A percentile compares a stretch with the other conserved stretches of the same genome.
Evolutionary conservation across 2,329 filamentous ascomycete genomes (phyloP).

Genomic region (Penicillium sp.): DNA sequence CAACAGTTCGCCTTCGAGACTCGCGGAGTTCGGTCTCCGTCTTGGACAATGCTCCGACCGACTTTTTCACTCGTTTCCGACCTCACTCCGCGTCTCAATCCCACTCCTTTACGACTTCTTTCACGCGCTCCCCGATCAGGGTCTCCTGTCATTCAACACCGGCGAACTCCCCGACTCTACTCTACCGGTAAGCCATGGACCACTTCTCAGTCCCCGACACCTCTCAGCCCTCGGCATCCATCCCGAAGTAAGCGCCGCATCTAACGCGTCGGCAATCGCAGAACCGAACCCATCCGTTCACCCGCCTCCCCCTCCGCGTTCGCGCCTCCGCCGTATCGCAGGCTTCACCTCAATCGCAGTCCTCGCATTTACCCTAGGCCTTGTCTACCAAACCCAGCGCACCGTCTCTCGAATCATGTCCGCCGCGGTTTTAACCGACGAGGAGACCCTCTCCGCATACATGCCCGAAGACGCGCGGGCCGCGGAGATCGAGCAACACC

Average conservation of each 20-base stretch:
- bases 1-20: conserved; percentile 5
- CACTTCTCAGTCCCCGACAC: background rate
- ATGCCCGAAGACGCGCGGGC: conserved; percentile 53
- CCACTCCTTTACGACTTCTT: conserved; percentile 13
- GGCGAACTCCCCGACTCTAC: conserved; percentile 1
- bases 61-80: conserved; percentile 1
- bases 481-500: conserved; percentile 66
- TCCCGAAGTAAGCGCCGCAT: background rate
- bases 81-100: conserved; percentile 7
- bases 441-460: conserved; percentile 70
- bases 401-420: conserved; percentile 35
- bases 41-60: conserved; percentile 15
- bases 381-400: conserved; percentile 26
- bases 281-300: conserved; percentile 6
- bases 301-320: conserved; percentile 17
- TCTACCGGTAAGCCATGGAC: conserved; percentile 9
- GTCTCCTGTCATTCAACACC: background rate
- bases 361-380: conserved; percentile 34
- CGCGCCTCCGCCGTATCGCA: conserved; percentile 34
- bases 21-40: background rate
- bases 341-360: conserved; percentile 39
- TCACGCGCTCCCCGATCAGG: background rate
- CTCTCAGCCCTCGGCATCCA: background rate
- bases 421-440: conserved; percentile 59
- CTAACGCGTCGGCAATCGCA: conserved; percentile 5